Percentiles rank a stretch among this genome's conserved stretches.
Conservation (phyloP, 768 basidiomycete species). For the Kwoniella shandongensis region DNA sequence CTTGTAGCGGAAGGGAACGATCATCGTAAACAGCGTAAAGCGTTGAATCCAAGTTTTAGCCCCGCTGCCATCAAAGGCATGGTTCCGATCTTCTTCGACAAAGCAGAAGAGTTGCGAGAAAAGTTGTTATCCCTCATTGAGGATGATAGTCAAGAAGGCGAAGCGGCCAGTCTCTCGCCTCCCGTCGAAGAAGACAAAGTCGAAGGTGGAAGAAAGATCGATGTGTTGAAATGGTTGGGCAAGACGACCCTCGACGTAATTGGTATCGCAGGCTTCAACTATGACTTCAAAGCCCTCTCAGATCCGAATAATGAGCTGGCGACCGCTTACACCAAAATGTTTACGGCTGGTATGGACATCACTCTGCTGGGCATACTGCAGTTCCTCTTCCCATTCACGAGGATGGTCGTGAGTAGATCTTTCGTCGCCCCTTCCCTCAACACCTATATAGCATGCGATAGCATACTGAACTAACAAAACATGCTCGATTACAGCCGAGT, state of each 20-base stretch:
- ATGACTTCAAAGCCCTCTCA: slow-evolving; percentile 81
- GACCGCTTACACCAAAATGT: slow-evolving; percentile 58
- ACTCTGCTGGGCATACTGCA: slow-evolving; percentile 25
- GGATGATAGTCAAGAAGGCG: not conserved
- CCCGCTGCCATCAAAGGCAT: slow-evolving; percentile 59
- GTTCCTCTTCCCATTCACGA: slow-evolving; percentile 55
- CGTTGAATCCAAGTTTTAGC: slow-evolving; percentile 55
- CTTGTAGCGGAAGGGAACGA: slow-evolving; percentile 57
- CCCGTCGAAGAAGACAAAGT: slow-evolving; percentile 23
- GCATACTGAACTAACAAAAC: not conserved
- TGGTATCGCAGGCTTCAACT: slow-evolving; percentile 70
- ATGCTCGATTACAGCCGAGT: slow-evolving; percentile 54
- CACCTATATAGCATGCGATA: too few relatives aligned
- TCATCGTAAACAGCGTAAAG: slow-evolving; percentile 72
- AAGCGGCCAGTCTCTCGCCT: slow-evolving; percentile 2
- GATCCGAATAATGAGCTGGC: slow-evolving; percentile 86
- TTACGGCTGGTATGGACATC: slow-evolving; percentile 26
- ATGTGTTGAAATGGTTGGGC: slow-evolving; percentile 64
- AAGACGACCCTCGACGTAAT: slow-evolving; percentile 74
- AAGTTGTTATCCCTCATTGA: slow-evolving; percentile 34
- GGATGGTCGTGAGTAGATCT: slow-evolving; percentile 38
- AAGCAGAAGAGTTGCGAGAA: slow-evolving; percentile 58
- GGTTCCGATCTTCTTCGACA: slow-evolving; percentile 63
- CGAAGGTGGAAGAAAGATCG: slow-evolving; percentile 53
- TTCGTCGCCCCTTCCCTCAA: too few relatives aligned